These are phyloP conservation scores for Raffaelea arxii DNA, from an alignment of 2,329 filamentous ascomycete genomes.

Conservation along the genomic window DNA sequence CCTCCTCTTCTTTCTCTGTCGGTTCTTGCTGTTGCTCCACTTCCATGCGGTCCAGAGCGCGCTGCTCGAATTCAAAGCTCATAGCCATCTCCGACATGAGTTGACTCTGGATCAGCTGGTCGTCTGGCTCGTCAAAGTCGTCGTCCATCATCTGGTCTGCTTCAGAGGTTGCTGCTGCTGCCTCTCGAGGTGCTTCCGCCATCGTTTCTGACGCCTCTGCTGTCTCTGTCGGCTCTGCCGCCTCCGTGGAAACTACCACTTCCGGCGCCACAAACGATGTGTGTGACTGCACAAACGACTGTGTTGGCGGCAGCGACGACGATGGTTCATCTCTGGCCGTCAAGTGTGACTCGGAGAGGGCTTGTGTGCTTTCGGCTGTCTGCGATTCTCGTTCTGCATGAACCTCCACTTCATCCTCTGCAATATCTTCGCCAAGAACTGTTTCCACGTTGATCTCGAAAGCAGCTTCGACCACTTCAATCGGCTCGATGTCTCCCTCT, in stretches of 20 bases:
- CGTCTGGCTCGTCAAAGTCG: constrained; percentile 6
- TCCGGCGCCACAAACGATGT: not conserved
- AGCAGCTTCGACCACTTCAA: too few species aligned
- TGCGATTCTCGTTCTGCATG: too few species aligned
- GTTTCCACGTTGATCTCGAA: too few species aligned
- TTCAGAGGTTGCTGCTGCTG: not conserved
- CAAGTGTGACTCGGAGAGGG: too few species aligned
- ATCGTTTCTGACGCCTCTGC: too few species aligned
- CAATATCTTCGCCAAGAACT: too few species aligned
- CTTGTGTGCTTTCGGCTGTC: too few species aligned
- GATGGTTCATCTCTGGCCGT: too few species aligned
- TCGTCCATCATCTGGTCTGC: not conserved
- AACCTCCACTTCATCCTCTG: too few species aligned
- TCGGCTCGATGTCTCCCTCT: not conserved
- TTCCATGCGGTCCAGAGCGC: constrained; percentile 1
- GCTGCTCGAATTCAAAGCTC: constrained; percentile 9
- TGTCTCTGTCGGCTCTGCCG: too few species aligned
- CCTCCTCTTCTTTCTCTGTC: not conserved
- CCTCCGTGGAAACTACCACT: not conserved
- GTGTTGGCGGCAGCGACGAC: constrained; percentile 4
- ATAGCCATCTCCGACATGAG: constrained; percentile 12
- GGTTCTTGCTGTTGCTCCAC: not conserved
- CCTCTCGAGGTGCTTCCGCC: too few species aligned
- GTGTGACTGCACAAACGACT: constrained; percentile 2
- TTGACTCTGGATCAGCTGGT: constrained; percentile 12